A percentile compares a stretch with the other conserved stretches of the same genome.
Conservation (phyloP, 257 asterid species). For the Dorcoceras hygrometricum region DNA sequence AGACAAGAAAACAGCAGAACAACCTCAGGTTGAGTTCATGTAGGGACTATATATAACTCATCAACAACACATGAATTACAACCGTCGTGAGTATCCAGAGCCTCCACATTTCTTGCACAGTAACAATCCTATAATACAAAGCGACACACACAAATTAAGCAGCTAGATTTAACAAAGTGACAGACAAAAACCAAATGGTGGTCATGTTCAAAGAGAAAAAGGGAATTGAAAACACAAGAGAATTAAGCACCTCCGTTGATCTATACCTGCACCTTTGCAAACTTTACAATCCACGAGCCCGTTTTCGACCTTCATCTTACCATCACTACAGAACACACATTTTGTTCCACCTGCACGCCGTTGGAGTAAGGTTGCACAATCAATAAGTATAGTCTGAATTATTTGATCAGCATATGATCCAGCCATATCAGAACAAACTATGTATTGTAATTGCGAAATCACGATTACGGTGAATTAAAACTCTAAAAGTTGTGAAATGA, state of each 20-base stretch:
- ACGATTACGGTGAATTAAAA: background rate
- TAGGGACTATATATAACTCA: background rate
- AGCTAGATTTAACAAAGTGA: background rate
- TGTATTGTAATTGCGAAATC: background rate
- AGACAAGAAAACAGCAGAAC: background rate
- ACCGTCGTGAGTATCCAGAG: slow-evolving; percentile 84
- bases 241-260: no score
- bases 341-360: slow-evolving; percentile 78
- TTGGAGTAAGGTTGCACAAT: background rate
- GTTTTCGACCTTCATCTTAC: slow-evolving; percentile 80
- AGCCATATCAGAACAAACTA: background rate
- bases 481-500: background rate
- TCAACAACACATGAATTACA: slow-evolving; percentile 28
- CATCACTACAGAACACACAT: slow-evolving; percentile 85
- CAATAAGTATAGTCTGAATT: background rate
- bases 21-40: background rate
- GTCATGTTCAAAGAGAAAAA: background rate
- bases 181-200: background rate
- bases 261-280: slow-evolving; percentile 92
- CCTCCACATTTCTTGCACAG: slow-evolving; percentile 95
- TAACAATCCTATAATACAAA: slow-evolving; percentile 52
- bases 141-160: background rate
- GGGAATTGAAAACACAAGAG: no score
- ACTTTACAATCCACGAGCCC: slow-evolving; percentile 84
- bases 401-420: background rate